Base-by-base conservation (phyloP, 2,329 filamentous ascomycete species). In the Arthrinium phaeospermum region DNA sequence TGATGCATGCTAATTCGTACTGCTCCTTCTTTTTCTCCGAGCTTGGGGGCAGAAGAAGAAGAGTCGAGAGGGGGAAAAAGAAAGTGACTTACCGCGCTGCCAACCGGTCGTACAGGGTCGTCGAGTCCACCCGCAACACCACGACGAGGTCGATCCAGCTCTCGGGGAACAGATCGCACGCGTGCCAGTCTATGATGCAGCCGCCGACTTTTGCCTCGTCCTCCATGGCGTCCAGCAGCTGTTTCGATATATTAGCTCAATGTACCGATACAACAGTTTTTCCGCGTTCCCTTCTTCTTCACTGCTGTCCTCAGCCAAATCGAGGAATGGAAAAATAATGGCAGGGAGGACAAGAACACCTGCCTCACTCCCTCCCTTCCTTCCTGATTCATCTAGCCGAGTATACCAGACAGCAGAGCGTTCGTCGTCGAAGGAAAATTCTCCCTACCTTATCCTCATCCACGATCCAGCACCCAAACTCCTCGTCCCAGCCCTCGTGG, bases 131-230 rank as follows among this genome's bases (percentile, higher is more conserved):
- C 67, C 96, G 89, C 75, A 99, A 83, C 71, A 99, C 96, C 6
- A 98, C 93, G 0, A 99, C 95, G 2, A 99, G 89, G 81, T 99
- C 96, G 79, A 99, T 93, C 94, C 95, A 97, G 79, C 93, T 93
- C 80, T 93, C 91, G 2, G 96, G 96, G 80, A 98, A 98, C 30
- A 98, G 85, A 79, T 98, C 96, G 85, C 96, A 98, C 2, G 95
- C 96, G 83, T 99, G 96, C 96, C 96, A 99, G 85, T 99, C 96
- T 79, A 99, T 93, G 77, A 99, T 91, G 82, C 91, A 94, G 27
- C 96, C 96, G 72, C 96, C 96, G 27, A 89, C 84, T 74, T 91
- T 89, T 51, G 94, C 88, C 74, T 96, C 92, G 72, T 93, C 89
- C 84, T 98, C 96, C 72, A 99, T 92, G 68, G 93, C 90, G 81